phyloP scores from a whole-genome alignment of 176 grass and related monocot species.

The Lolium multiflorum region DNA sequence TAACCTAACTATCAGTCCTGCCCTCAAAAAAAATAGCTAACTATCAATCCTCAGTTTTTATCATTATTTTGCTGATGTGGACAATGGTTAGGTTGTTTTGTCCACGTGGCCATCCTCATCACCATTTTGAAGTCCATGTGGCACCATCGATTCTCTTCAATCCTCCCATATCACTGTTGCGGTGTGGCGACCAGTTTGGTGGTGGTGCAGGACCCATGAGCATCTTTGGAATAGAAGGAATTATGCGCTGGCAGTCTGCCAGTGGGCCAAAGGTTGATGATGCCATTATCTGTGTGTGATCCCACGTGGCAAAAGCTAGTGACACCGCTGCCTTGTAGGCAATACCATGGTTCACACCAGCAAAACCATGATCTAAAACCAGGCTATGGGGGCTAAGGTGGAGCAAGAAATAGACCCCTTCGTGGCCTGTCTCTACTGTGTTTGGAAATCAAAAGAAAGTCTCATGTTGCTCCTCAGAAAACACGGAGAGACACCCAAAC shows the following conservation, averaged over 20 bases:
- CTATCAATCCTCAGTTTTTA: not conserved
- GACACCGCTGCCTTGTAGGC: not conserved
- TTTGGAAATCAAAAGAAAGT: no score
- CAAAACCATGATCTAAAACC: conserved; percentile 8
- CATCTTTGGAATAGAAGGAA: not conserved
- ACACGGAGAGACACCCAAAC: not conserved
- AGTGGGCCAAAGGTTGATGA: conserved; percentile 1
- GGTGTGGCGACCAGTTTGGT: not conserved
- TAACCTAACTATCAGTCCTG: not conserved
- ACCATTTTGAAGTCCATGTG: not conserved
- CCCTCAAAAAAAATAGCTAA: no score
- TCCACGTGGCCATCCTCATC: not conserved
- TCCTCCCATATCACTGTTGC: not conserved
- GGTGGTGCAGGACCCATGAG: not conserved
- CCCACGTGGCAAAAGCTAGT: not conserved
- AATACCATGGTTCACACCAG: not conserved
- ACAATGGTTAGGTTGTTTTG: not conserved
- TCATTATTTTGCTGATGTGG: not conserved
- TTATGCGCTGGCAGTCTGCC: not conserved
- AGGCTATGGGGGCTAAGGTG: not conserved
- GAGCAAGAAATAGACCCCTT: not conserved
- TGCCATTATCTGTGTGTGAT: conserved; percentile 1
- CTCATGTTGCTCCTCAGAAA: no score
- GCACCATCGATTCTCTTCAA: not conserved
- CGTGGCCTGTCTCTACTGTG: no score